Conservation (phyloP, 305 asterid species). For the Fraxinus paxiana region DNA sequence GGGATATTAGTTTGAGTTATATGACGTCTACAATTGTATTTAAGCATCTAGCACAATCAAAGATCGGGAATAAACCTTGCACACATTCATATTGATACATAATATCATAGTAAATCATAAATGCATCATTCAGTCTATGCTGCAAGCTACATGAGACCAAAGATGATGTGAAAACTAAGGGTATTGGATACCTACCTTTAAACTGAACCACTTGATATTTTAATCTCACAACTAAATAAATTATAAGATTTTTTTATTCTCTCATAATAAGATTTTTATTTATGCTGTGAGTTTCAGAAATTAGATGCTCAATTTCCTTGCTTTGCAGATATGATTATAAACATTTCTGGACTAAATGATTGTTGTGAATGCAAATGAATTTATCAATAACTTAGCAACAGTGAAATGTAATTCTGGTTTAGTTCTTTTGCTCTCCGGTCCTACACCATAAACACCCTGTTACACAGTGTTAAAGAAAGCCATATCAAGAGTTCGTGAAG, state of each 20-base stretch:
- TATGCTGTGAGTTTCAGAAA: neutral
- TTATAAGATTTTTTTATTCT: neutral
- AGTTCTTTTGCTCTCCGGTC: neutral
- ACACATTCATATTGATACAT: neutral
- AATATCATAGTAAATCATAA: neutral
- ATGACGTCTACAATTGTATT: neutral
- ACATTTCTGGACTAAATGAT: neutral
- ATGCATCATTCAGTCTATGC: neutral
- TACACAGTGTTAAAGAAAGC: neutral
- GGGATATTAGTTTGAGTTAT: neutral
- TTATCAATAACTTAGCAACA: neutral
- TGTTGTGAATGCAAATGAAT: neutral
- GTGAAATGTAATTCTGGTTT: neutral
- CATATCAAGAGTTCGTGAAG: neutral
- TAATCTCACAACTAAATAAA: neutral
- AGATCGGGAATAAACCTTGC: conserved; percentile 1
- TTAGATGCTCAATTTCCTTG: neutral
- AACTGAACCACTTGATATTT: neutral
- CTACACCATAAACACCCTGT: neutral
- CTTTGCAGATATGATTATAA: neutral
- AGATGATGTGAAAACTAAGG: neutral
- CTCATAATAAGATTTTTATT: neutral
- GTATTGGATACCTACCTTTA: neutral
- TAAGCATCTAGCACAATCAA: conserved; percentile 12
- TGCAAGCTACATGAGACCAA: neutral